Evolutionary conservation across 371 early-diverging fungal species (phyloP).

Genomic region (Syncephalastrum sp.): DNA sequence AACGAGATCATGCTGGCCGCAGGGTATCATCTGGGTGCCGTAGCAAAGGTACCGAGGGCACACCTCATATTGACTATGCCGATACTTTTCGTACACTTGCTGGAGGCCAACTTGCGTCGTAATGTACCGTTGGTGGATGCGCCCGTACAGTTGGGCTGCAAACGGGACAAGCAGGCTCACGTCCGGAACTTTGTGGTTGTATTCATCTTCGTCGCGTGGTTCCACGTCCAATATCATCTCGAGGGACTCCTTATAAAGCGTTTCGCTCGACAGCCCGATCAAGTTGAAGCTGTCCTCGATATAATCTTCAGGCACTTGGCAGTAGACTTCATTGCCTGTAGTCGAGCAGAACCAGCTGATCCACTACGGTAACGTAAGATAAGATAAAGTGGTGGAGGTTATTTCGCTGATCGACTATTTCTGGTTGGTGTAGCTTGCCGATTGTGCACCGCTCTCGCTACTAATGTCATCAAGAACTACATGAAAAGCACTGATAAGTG

Average conservation of each 20-base stretch:
- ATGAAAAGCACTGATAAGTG: no score
- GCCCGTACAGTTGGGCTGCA: constrained; percentile 72
- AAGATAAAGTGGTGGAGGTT: no score
- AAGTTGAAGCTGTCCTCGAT: constrained; percentile 94
- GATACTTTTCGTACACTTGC: constrained; percentile 72
- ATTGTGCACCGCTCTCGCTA: no score
- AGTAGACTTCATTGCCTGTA: constrained; percentile 77
- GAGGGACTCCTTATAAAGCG: constrained; percentile 79
- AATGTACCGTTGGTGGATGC: constrained; percentile 85
- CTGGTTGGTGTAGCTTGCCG: no score
- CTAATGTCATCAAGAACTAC: no score
- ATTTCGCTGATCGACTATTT: no score
- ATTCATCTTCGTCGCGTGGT: constrained; percentile 47
- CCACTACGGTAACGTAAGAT: constrained; percentile 54
- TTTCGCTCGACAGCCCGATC: constrained; percentile 76
- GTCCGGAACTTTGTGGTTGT: constrained; percentile 41
- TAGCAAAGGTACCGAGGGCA: constrained; percentile 84
- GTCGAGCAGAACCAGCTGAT: constrained; percentile 88
- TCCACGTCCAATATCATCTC: constrained; percentile 86
- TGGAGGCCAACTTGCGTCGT: constrained; percentile 73
- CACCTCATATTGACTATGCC: constrained; percentile 78
- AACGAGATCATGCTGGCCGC: constrained; percentile 76
- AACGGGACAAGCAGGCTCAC: constrained; percentile 39
- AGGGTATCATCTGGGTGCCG: constrained; percentile 71
- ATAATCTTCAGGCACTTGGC: constrained; percentile 80